Evolutionary conservation across 1,139 yeast genomes (phyloP).

Genomic region (Saccharomyces hybrid): DNA sequence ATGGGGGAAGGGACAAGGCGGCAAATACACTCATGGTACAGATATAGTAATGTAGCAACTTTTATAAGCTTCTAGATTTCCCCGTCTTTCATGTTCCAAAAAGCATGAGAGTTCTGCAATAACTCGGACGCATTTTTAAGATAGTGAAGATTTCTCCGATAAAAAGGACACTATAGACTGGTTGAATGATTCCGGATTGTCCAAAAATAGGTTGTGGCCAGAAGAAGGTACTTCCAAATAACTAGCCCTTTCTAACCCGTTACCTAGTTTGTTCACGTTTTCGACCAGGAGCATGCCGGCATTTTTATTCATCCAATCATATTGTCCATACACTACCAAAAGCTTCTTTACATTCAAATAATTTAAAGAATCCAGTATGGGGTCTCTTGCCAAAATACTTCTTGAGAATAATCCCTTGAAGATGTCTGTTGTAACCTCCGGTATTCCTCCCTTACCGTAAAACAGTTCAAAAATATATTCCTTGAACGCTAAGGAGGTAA

Average conservation of each 20-base stretch:
- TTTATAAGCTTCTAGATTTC: too few species aligned
- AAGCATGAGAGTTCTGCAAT: too few species aligned
- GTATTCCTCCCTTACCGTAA: constrained; percentile 10
- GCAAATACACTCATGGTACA: neutral
- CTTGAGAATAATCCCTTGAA: constrained; percentile 40
- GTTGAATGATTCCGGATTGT: constrained; percentile 58
- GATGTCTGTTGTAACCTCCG: constrained; percentile 36
- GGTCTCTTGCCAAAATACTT: constrained; percentile 52
- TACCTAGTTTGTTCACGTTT: constrained; percentile 28
- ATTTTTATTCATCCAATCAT: constrained; percentile 72
- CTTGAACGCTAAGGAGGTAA: constrained; percentile 26
- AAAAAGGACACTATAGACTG: constrained; percentile 5
- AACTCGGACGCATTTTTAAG: too few species aligned
- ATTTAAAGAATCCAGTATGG: constrained; percentile 54
- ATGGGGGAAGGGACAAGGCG: too few species aligned
- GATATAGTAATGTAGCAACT: neutral
- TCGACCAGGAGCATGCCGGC: constrained; percentile 51
- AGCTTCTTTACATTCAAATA: constrained; percentile 38
- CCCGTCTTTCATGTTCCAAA: too few species aligned
- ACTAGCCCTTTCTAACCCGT: constrained; percentile 26
- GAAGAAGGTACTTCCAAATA: constrained; percentile 43
- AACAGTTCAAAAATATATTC: constrained; percentile 21
- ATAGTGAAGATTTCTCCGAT: neutral
- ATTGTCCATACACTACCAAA: constrained; percentile 63
- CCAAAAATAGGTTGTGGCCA: constrained; percentile 71